Conservation (phyloP, 768 basidiomycete genomes). For the Amanita molliuscula region DNA sequence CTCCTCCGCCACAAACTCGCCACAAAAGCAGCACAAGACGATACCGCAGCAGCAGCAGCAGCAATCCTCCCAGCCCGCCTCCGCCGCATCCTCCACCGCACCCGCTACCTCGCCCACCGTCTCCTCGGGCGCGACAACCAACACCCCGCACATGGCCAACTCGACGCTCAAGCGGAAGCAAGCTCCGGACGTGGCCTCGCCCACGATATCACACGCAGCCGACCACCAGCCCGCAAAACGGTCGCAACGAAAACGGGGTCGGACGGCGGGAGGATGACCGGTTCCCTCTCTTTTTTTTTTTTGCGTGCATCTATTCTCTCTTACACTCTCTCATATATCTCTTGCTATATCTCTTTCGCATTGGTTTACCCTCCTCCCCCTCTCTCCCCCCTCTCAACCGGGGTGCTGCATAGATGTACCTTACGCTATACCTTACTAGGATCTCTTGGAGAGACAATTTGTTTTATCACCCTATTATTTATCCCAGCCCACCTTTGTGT, state of each 20-base stretch:
- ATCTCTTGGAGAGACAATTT: conserved; percentile 17
- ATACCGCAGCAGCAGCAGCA: conserved; percentile 24
- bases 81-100: conserved; percentile 26
- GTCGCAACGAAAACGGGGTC: conserved; percentile 40
- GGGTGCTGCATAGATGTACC: conserved; percentile 26
- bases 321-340: conserved; percentile 9
- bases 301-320: neutral
- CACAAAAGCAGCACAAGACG: conserved; percentile 56
- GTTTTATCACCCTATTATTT: conserved; percentile 20
- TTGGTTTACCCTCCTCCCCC: conserved; percentile 11
- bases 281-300: conserved; percentile 14
- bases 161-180: conserved; percentile 50
- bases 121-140: conserved; percentile 29
- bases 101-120: conserved; percentile 11
- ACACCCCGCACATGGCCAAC: conserved; percentile 38
- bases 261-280: conserved; percentile 33
- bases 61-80: conserved; percentile 17
- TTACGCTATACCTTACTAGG: conserved; percentile 22
- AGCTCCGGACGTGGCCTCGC: conserved; percentile 33
- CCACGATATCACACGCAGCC: conserved; percentile 37
- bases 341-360: conserved; percentile 7
- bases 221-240: conserved; percentile 41
- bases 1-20: conserved; percentile 41
- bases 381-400: too few relatives aligned
- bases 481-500: conserved; percentile 10